These are phyloP conservation scores for Pythium dissimile DNA, from an alignment of 352 stramenopile genomes.

Conservation along the genomic window DNA sequence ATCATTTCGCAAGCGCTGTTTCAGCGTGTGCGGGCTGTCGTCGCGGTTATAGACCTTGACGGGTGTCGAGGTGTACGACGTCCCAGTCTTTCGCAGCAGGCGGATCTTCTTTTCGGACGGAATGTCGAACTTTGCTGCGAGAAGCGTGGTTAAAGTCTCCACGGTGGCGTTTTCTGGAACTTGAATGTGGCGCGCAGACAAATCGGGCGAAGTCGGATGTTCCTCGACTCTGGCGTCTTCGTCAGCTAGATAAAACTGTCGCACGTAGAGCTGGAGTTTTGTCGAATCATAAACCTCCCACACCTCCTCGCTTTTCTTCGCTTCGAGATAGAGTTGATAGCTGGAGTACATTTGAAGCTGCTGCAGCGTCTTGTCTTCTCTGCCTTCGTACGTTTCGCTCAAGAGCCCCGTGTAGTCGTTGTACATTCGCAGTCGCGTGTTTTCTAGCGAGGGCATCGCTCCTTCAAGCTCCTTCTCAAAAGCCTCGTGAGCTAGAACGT, in stretches of 20 bases:
- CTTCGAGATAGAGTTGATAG: constrained; percentile 70
- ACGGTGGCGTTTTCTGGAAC: constrained; percentile 60
- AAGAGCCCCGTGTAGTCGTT: constrained; percentile 76
- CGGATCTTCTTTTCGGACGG: constrained; percentile 37
- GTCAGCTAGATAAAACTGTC: constrained; percentile 39
- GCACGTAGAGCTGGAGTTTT: constrained; percentile 72
- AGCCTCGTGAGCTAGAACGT: constrained; percentile 38
- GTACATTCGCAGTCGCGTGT: constrained; percentile 65
- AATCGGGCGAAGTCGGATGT: constrained; percentile 1
- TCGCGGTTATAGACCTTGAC: constrained; percentile 66
- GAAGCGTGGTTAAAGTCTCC: constrained; percentile 36
- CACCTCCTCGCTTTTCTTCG: constrained; percentile 51
- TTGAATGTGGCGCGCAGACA: constrained; percentile 61
- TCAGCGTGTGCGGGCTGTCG: constrained; percentile 36
- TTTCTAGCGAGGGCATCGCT: constrained; percentile 42
- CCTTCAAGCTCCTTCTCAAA: constrained; percentile 59
- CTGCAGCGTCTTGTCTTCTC: constrained; percentile 49
- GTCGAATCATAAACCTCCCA: constrained; percentile 65
- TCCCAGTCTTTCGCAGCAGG: constrained; percentile 65
- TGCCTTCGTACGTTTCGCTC: constrained; percentile 56
- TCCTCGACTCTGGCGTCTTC: constrained; percentile 8
- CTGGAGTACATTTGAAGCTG: constrained; percentile 65
- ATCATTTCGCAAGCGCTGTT: constrained; percentile 52
- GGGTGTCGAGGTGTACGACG: constrained; percentile 55
- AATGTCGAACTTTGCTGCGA: constrained; percentile 57